Percentiles rank a stretch among this genome's conserved stretches.
Conservation (phyloP, 768 basidiomycete genomes). For the Lactarius hengduanensis region DNA sequence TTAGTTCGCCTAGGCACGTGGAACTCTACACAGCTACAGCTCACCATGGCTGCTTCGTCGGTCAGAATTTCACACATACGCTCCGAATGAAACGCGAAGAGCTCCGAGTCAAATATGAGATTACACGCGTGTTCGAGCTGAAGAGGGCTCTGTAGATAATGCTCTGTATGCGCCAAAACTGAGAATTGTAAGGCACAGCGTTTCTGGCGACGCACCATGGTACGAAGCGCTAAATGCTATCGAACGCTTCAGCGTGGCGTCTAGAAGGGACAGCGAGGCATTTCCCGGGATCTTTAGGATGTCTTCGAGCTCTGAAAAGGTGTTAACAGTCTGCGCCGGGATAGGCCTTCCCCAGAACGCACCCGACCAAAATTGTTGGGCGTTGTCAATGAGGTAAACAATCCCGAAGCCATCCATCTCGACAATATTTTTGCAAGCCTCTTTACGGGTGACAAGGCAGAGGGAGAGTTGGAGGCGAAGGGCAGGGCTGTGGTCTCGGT, state of each 20-base stretch:
- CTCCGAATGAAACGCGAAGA: conserved; percentile 90
- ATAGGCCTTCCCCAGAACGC: conserved; percentile 33
- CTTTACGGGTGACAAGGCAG: not conserved
- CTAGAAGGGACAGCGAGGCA: conserved; percentile 69
- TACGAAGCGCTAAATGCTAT: conserved; percentile 78
- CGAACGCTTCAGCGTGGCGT: conserved; percentile 75
- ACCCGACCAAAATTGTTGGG: conserved; percentile 93
- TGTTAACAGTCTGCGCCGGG: conserved; percentile 14
- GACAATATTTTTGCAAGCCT: not conserved
- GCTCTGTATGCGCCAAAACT: conserved; percentile 47
- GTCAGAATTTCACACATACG: conserved; percentile 83
- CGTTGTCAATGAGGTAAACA: conserved; percentile 76
- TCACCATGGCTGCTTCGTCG: conserved; percentile 64
- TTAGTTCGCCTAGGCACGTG: conserved; percentile 5
- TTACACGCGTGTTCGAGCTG: conserved; percentile 84
- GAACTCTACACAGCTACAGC: conserved; percentile 27
- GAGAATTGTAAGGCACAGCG: not conserved
- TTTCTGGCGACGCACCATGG: conserved; percentile 59
- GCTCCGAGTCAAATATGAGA: conserved; percentile 75
- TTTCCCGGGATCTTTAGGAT: conserved; percentile 65
- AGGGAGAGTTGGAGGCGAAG: not conserved
- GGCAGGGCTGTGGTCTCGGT: not conserved
- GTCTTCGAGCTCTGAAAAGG: conserved; percentile 77
- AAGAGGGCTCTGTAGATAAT: conserved; percentile 78
- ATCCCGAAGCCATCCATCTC: conserved; percentile 71